Percentiles rank a stretch among this genome's conserved stretches.
These are phyloP conservation scores for Chalciporus chontae DNA, from an alignment of 768 basidiomycete genomes.

Conservation along the genomic window DNA sequence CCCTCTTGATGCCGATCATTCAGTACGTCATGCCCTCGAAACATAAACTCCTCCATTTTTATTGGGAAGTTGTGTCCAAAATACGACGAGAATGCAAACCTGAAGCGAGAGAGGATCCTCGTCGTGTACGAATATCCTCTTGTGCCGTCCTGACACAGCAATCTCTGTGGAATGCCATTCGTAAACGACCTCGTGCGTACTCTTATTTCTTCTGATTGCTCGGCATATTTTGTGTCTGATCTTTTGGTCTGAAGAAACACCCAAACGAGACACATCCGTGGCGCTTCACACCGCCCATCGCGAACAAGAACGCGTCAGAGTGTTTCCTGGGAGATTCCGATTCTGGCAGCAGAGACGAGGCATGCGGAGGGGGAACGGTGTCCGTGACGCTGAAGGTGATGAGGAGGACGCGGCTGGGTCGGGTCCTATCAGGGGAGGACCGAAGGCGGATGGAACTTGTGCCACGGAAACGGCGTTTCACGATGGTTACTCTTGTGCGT, in stretches of 20 bases:
- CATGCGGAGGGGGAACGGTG: conserved; percentile 62
- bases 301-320: conserved; percentile 87
- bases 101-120: conserved; percentile 99
- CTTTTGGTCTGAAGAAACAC: conserved; percentile 70
- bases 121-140: conserved; percentile 70
- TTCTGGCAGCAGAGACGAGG: conserved; percentile 85
- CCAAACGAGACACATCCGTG: conserved; percentile 99
- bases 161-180: conserved; percentile 80
- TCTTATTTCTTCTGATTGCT: background rate
- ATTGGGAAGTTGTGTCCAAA: conserved; percentile 99
- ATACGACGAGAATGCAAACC: conserved; percentile 92
- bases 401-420: conserved; percentile 39
- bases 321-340: conserved; percentile 95
- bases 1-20: conserved; percentile 95
- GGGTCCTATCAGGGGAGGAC: conserved; percentile 49
- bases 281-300: conserved; percentile 93
- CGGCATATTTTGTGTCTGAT: background rate
- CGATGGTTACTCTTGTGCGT: conserved; percentile 53
- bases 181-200: conserved; percentile 87
- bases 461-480: conserved; percentile 94
- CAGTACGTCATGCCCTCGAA: conserved; percentile 95
- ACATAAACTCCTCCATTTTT: conserved; percentile 92
- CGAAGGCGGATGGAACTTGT: conserved; percentile 92
- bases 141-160: conserved; percentile 9
- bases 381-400: conserved; percentile 42